A percentile compares a stretch with the other conserved stretches of the same genome.
Evolutionary conservation across 176 grass and related monocot genomes (phyloP).

Genomic region (Thinopyrum elongatum): DNA sequence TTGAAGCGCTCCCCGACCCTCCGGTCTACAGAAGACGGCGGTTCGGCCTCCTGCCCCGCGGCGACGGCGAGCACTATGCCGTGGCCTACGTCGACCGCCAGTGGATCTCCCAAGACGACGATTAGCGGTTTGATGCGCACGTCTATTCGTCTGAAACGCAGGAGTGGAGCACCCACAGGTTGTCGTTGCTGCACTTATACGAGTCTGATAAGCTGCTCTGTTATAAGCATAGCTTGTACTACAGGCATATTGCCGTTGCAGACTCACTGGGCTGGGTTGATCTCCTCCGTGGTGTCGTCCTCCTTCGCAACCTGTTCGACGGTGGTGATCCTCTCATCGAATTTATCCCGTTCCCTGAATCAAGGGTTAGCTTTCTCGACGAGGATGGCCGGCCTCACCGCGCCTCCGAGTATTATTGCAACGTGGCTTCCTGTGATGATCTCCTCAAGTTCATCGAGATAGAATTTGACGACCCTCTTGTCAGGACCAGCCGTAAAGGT

Average conservation of each 20-base stretch:
- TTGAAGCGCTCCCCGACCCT: neutral
- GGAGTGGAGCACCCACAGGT: neutral
- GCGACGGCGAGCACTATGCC: neutral
- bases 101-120: neutral
- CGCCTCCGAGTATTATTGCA: neutral
- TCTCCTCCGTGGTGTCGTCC: neutral
- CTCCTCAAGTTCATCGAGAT: neutral
- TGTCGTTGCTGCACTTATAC: too few relatives aligned
- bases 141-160: neutral
- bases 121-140: neutral
- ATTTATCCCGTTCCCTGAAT: neutral
- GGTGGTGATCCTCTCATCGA: neutral
- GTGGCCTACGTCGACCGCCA: neutral
- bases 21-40: neutral
- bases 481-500: neutral
- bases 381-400: neutral
- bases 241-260: neutral
- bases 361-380: neutral
- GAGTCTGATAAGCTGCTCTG: too few relatives aligned
- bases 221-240: too few relatives aligned
- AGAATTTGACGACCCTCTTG: neutral
- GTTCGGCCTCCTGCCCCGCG: neutral
- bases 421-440: neutral
- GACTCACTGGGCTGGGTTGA: neutral
- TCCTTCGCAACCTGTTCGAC: neutral